Conservation (phyloP, 2,329 filamentous ascomycete genomes). For the Aspergillus piperis region DNA sequence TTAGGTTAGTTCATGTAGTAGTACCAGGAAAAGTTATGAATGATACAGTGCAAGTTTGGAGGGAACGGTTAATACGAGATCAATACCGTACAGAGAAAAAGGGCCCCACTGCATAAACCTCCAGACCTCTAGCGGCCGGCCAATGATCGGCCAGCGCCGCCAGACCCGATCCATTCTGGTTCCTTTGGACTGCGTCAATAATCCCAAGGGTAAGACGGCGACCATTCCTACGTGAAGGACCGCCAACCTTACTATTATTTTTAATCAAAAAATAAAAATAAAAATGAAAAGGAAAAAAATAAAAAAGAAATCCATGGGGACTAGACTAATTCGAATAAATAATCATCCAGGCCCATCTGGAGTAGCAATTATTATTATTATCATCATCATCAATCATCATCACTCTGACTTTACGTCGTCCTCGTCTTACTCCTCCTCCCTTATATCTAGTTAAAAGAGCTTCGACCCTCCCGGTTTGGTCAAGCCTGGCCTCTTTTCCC, state of each 20-base stretch:
- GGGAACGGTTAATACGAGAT: no score
- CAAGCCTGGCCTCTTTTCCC: not conserved
- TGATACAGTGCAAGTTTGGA: not conserved
- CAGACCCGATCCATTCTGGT: constrained; percentile 4
- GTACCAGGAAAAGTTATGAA: not conserved
- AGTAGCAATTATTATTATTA: not conserved
- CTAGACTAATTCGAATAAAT: constrained; percentile 2
- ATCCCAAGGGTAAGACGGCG: constrained; percentile 4
- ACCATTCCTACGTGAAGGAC: not conserved
- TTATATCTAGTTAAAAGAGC: constrained; percentile 1
- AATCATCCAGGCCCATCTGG: constrained; percentile 4
- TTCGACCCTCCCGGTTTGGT: not conserved
- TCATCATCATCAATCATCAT: not conserved
- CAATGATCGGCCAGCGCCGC: not conserved
- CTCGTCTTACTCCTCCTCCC: not conserved
- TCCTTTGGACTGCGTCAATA: constrained; percentile 2
- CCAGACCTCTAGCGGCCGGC: constrained; percentile 1
- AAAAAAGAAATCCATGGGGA: constrained; percentile 1
- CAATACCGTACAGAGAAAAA: not conserved
- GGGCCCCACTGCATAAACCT: constrained; percentile 5
- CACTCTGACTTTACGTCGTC: constrained; percentile 2
- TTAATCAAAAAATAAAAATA: not conserved
- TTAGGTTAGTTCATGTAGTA: no score
- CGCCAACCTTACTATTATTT: constrained; percentile 2
- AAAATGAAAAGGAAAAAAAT: not conserved